Evolutionary conservation across 2,329 filamentous ascomycete species (phyloP), one percentile per base, ranked within the genome.

Genomic region (Ophiocordyceps camponoti-saundersi): DNA sequence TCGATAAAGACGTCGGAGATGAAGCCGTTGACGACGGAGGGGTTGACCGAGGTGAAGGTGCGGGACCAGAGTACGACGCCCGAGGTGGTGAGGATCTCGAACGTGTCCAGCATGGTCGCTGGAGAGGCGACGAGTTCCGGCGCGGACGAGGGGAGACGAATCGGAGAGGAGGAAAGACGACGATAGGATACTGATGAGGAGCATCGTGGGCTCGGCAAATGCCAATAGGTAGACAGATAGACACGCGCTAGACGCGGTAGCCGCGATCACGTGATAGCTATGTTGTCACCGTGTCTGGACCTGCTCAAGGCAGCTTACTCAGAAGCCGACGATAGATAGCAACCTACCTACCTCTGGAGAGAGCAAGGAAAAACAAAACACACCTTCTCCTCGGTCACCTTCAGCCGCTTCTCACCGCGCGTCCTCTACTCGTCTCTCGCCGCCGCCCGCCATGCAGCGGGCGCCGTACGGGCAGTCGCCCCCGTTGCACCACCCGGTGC

Each of bases 1-100:
- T 98, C 92, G 59, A 98, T 95, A 62, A 98, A 95, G 60, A 95
- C 86, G 65, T 96, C 88, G 62, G 82, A 81, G 65, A 98, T 95
- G 64, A 98, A 82, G 69, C 79, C 84, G 71, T 98, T 95, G 70
- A 98, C 81, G 53, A 95, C 73, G 56, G 83, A 80, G 42, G 85
- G 77, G 61, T 80, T 88, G 59, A 94, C 79, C 2, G 82, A 75
- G 47, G 82, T 79, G 62, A 90, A 95, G 23, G 80, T 82, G 61
- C 85, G 82, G 51, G 90, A 95, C 92, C 92, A 98, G 47, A 98
- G 77, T 48, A 98, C 92, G 52, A 98, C 89, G 48, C 92, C 92
- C 3, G 89, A 94, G 36, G 90, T 94, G 50, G 90, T 95, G 51
- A 98, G 67, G 54, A 98, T 92, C 66, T 98, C 90, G 63, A 98